These are phyloP conservation scores for Periglandula ipomoeae DNA, from an alignment of 2,329 filamentous ascomycete species.

Conservation along the genomic window DNA sequence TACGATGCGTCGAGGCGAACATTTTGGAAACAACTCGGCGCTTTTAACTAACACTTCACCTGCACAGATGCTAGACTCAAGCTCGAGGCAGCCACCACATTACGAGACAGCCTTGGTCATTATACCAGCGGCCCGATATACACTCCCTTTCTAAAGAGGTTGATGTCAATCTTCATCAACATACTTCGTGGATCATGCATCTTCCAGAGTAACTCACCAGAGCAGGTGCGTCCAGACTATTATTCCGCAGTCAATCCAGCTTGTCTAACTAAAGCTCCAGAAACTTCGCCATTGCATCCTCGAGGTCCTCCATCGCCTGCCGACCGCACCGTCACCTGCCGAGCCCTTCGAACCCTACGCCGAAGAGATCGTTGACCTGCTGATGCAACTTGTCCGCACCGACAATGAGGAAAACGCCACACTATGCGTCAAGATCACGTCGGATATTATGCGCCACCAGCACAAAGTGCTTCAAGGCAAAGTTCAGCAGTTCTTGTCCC, in stretches of 20 bases:
- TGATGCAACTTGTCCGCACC: slow-evolving; percentile 78
- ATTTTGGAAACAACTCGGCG: neutral
- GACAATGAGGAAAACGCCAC: slow-evolving; percentile 99
- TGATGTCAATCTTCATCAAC: slow-evolving; percentile 82
- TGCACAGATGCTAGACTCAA: slow-evolving; percentile 67
- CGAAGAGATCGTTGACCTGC: slow-evolving; percentile 76
- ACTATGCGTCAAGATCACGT: slow-evolving; percentile 96
- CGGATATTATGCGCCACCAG: slow-evolving; percentile 92
- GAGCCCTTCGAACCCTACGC: slow-evolving; percentile 86
- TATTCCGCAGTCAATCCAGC: neutral
- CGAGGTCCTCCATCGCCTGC: slow-evolving; percentile 85
- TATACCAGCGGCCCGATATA: slow-evolving; percentile 76
- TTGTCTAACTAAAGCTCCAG: slow-evolving; percentile 29
- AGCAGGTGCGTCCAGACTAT: slow-evolving; percentile 57
- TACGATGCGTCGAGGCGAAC: neutral
- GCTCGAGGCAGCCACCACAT: slow-evolving; percentile 70
- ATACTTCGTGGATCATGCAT: slow-evolving; percentile 79
- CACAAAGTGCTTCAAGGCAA: slow-evolving; percentile 67
- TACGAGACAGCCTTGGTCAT: slow-evolving; percentile 86
- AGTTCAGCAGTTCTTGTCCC: slow-evolving; percentile 79
- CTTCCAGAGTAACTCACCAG: slow-evolving; percentile 81
- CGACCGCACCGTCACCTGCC: slow-evolving; percentile 57
- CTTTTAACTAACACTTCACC: slow-evolving; percentile 2
- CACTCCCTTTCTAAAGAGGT: slow-evolving; percentile 68
- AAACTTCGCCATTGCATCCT: slow-evolving; percentile 89